Evolutionary conservation across 148 eudicot genomes (phyloP).

Genomic region (Oxyria digyna): DNA sequence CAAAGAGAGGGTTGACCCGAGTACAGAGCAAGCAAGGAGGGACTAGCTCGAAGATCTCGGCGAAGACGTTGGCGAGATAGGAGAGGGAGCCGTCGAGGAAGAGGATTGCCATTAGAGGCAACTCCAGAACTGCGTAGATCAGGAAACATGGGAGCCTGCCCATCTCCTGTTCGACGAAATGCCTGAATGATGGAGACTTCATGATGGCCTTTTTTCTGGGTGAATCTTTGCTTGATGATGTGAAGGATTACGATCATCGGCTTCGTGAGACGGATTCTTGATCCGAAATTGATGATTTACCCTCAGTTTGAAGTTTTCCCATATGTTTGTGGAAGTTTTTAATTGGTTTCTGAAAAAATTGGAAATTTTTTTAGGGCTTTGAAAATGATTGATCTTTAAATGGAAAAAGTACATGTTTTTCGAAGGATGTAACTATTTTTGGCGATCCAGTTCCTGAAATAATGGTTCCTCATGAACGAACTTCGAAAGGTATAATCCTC

Average conservation of each 20-base stretch:
- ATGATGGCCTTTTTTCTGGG: too few species aligned
- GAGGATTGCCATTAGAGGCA: constrained; percentile 55
- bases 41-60: constrained; percentile 51
- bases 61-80: constrained; percentile 42
- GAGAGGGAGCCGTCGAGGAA: constrained; percentile 59
- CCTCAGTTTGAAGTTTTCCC: too few species aligned
- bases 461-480: too few species aligned
- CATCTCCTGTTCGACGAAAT: constrained; percentile 40
- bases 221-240: background rate
- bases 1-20: constrained; percentile 58
- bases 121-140: constrained; percentile 65
- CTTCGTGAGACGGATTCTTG: background rate
- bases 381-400: background rate
- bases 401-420: background rate
- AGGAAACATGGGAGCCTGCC: constrained; percentile 59
- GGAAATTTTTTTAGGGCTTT: background rate
- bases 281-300: background rate
- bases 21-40: constrained; percentile 75
- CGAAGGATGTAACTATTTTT: background rate
- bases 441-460: constrained; percentile 1
- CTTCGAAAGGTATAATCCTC: too few species aligned
- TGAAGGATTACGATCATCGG: background rate
- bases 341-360: background rate
- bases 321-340: background rate
- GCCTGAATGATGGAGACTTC: constrained; percentile 29